Base-by-base conservation (phyloP, 306 rosid genomes). In the Fragaria nilgerrensis region DNA sequence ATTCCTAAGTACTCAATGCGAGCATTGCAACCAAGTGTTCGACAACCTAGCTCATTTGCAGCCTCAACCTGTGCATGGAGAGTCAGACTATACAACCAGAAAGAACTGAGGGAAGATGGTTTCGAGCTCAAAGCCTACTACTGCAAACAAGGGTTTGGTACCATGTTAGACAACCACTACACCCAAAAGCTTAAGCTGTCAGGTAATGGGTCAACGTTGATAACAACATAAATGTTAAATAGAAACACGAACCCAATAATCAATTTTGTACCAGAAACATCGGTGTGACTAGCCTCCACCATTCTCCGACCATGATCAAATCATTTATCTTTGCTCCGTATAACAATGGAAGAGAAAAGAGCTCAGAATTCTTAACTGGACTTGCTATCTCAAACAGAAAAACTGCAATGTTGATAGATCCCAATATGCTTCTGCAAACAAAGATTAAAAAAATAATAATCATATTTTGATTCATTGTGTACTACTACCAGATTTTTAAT, bases 271-370 rank as follows among this genome's bases (percentile, higher is more conserved):
- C 98, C 98, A 94, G 98, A 94, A 94, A 94, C 96, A 94, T 92
- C 72, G 98, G 98, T 77, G 97, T 94, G 53, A 92, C 81, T 47
- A 94, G 98, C 92, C 98, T 87, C 98, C 98, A 94, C 98, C 98
- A 92, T 81, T 94, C 95, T 88, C 98, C 97, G 16, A 86, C 85
- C 78, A 90, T 12, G 87, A 94, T 94, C 84, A 92, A 81, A 50
- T 92, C 71, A 63, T 92, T 94, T 76, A 94, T 88, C 91, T 94
- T 94, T 58, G 97, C 97, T 58, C 98, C 98, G 65, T 90, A 94
- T 17, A 94, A 76, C 25, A 83, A 75, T 10, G 98, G 98, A 49
- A 94, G 78, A 0, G 98, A 83, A 81, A 91, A 81, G 56, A 92
- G 85, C 85, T 87, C 90, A 3, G 89, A 77, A 83, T 65, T 89